Conservation (phyloP, 345 rosid genomes). For the Salix arbutifolia region DNA sequence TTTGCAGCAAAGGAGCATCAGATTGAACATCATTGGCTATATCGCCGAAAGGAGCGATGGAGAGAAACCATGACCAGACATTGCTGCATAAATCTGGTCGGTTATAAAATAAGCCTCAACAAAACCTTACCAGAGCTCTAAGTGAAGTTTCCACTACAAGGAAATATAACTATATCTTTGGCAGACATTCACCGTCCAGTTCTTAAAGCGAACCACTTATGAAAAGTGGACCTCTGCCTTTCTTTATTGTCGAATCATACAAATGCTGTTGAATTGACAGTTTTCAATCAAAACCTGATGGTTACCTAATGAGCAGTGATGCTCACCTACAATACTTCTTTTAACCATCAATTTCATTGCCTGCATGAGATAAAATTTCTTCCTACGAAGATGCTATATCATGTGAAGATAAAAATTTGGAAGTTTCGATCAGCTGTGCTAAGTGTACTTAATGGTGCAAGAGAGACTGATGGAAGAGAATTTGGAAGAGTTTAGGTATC, state of each 20-base stretch:
- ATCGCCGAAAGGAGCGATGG: slow-evolving; percentile 16
- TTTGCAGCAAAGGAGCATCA: background rate
- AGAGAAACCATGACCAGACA: background rate
- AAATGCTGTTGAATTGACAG: background rate
- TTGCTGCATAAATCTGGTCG: slow-evolving; percentile 4
- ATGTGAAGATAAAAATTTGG: no score
- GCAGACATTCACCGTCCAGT: background rate
- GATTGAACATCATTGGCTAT: slow-evolving; percentile 6
- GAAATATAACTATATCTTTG: background rate
- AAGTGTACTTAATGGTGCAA: no score
- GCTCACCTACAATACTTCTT: background rate
- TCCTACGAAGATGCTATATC: background rate
- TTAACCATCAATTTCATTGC: background rate
- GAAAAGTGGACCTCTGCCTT: background rate
- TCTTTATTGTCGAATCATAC: background rate
- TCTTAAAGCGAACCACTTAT: background rate
- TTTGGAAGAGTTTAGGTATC: no score
- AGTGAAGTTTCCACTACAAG: slow-evolving; percentile 3
- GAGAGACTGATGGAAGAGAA: no score
- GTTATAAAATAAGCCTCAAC: slow-evolving; percentile 1
- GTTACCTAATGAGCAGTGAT: background rate
- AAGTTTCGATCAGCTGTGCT: background rate
- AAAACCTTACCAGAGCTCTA: background rate
- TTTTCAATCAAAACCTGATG: background rate
- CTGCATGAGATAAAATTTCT: background rate